Evolutionary conservation across 805 yeast species (phyloP), one percentile per base, ranked within the genome.

Genomic region (Metschnikowia borealis): DNA sequence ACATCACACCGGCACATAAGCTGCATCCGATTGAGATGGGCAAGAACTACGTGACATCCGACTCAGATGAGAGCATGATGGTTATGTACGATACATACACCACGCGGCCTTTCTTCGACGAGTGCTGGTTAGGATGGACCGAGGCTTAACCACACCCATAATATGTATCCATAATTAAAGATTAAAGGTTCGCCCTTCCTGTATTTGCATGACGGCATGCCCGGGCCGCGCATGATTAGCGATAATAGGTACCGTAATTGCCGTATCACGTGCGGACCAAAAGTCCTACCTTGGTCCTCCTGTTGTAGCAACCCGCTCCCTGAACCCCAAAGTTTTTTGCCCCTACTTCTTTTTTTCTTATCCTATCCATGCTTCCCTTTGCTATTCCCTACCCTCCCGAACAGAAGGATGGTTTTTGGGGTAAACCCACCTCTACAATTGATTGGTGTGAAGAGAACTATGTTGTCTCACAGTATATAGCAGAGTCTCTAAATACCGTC

Each of bases 361-460:
- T 26, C 29, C 4, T 26, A 26, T n/a, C 37, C 17, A 70, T 69
- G 73, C 67, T 77, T 26, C 82, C 81, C 14, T 77, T 77, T 63
- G 77, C 81, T 5, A 53, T 62, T 54, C 80, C 82, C 1, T 82
- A 82, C 59, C 86, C 88, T 0, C 74, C 74, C 6, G 80, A 75
- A 33, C 80, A 81, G 38, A 56, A 63, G n/a, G 50, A 67, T 14
- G 91, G 90, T 0, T 83, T 67, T 64, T 89, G 96, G 96, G 94
- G 94, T 0, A 70, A 74, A 5, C 87, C 87, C 2, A 90, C 98
- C 0, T 81, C 96, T 36, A 91, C 98, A n/a, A 94, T 94, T 36
- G 99, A 92, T 63, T 92, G 98, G 98, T 92, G 99, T 69, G 99
- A 92, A 63, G 98, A 94, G 67, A 92, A 92, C 71, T 92, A 92